Evolutionary conservation across 2,329 filamentous ascomycete genomes (phyloP), one percentile per base, ranked within the genome.

Genomic region (Colletotrichum tanaceti): DNA sequence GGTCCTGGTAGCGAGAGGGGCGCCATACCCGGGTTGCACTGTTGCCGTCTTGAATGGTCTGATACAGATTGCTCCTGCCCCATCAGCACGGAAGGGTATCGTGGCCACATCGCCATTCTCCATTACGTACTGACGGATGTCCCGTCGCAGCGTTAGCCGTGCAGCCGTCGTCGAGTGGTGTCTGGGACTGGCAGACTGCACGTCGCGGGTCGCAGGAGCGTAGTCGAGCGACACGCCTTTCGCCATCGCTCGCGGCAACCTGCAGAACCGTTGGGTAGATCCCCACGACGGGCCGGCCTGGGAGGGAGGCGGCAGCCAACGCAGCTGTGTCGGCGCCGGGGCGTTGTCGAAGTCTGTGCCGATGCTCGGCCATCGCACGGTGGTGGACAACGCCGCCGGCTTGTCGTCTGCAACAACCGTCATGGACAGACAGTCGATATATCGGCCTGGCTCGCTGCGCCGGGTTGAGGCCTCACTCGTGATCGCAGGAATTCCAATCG

Each of bases 291-390:
- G 55, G 35, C 39, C 28, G 28, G 28, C 28, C 28, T 32, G 7
- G 28, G 28, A 10, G 28, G 28, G 63, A 57, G 35, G 16, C 39
- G 53, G 43, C 62, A 50, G 54, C 35, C 49, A 55, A n/a, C 38
- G 53, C 58, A 47, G 41, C 32, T 50, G 41, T 24, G 44, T 52
- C 61, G 49, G 58, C 61, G 49, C 49, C 43, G 49, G 55, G 44
- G 46, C 50, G 43, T 46, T 52, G 43, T 55, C 55, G 10, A 65
- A 32, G 65, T 60, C 62, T 43, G 62, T 50, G 55, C 57, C 43
- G 44, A 44, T 46, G 44, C 66, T 53, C 65, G 41, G 59, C 59
- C 65, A 67, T 41, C 35, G 66, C 66, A 57, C 38, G 65, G 24
- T 58, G 18, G 35, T 44, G 46, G 53, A 46, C 59, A 49, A 32